Conservation (phyloP, 2,329 filamentous ascomycete species). For the Curvularia sp. region DNA sequence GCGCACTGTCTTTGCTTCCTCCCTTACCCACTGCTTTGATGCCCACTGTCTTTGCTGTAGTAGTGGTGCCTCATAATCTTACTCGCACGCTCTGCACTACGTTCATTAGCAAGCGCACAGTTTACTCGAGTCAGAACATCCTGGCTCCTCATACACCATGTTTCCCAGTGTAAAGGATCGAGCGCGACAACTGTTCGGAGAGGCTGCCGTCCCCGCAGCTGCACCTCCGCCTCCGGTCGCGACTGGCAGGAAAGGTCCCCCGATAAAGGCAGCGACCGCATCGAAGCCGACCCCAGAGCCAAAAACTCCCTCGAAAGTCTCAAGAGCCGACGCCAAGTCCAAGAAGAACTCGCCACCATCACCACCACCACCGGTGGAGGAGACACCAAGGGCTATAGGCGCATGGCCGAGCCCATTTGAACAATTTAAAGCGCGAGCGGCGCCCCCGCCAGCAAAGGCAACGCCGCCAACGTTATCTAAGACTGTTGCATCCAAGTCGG, state of each 20-base stretch:
- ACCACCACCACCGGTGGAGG: slow-evolving; percentile 11
- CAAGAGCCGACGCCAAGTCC: neutral
- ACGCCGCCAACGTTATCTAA: slow-evolving; percentile 16
- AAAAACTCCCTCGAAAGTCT: slow-evolving; percentile 9
- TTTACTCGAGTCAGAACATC: slow-evolving; percentile 8
- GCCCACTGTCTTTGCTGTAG: slow-evolving; percentile 7
- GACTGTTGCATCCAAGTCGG: slow-evolving; percentile 15
- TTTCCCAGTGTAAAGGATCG: slow-evolving; percentile 34
- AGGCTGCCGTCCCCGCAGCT: slow-evolving; percentile 9
- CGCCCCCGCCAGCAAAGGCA: slow-evolving; percentile 7
- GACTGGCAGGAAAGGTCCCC: slow-evolving; percentile 18
- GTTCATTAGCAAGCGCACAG: neutral
- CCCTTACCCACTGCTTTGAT: slow-evolving; percentile 6
- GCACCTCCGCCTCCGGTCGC: slow-evolving; percentile 17
- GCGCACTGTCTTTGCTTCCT: slow-evolving; percentile 10
- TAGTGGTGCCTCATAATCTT: slow-evolving; percentile 1
- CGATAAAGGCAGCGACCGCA: slow-evolving; percentile 18
- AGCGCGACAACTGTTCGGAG: slow-evolving; percentile 21
- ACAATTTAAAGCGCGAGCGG: slow-evolving; percentile 10
- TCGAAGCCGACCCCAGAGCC: slow-evolving; percentile 16
- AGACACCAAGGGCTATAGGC: slow-evolving; percentile 16
- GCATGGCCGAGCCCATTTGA: slow-evolving; percentile 18
- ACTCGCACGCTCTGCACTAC: slow-evolving; percentile 5
- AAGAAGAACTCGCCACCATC: slow-evolving; percentile 11
- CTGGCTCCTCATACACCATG: slow-evolving; percentile 19